phyloP scores from a whole-genome alignment of 495 filamentous ascomycete species.

The Penicillium paxilli region DNA sequence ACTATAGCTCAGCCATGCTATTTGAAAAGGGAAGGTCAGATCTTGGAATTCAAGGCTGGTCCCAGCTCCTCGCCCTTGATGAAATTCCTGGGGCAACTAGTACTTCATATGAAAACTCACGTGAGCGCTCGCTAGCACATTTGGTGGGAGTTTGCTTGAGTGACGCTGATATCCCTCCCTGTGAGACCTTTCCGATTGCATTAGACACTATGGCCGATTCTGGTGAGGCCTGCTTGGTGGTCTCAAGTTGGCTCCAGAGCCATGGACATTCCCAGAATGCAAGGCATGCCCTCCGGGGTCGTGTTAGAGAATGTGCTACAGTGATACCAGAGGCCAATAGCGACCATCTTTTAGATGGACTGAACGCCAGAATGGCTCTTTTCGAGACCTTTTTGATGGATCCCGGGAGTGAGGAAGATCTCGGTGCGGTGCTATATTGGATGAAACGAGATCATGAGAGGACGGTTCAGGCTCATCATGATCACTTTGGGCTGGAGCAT shows the following conservation, averaged over 20 bases:
- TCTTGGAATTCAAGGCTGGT: not conserved
- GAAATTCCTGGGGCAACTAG: not conserved
- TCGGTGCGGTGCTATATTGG: not conserved
- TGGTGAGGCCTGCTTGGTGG: not conserved
- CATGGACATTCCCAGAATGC: slow-evolving; percentile 2
- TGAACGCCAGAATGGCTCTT: not conserved
- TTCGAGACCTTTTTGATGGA: slow-evolving; percentile 5
- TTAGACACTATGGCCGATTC: not conserved
- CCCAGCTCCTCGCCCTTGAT: not conserved
- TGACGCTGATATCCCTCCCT: not conserved
- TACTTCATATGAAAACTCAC: not conserved
- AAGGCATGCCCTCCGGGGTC: slow-evolving; percentile 4
- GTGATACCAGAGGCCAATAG: slow-evolving; percentile 8
- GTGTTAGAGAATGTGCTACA: slow-evolving; percentile 3
- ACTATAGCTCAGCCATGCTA: not conserved
- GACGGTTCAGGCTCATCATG: not conserved
- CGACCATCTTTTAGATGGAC: slow-evolving; percentile 6
- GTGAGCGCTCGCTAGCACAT: not conserved
- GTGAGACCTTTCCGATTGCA: not conserved
- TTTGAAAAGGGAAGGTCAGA: slow-evolving; percentile 5
- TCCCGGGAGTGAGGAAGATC: slow-evolving; percentile 3
- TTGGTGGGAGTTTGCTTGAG: slow-evolving; percentile 3
- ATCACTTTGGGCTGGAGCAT: too few relatives aligned
- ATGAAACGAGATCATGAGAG: not conserved
- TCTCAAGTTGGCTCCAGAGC: not conserved